Conservation (phyloP, 495 filamentous ascomycete genomes). For the Podospora pseudopauciseta region DNA sequence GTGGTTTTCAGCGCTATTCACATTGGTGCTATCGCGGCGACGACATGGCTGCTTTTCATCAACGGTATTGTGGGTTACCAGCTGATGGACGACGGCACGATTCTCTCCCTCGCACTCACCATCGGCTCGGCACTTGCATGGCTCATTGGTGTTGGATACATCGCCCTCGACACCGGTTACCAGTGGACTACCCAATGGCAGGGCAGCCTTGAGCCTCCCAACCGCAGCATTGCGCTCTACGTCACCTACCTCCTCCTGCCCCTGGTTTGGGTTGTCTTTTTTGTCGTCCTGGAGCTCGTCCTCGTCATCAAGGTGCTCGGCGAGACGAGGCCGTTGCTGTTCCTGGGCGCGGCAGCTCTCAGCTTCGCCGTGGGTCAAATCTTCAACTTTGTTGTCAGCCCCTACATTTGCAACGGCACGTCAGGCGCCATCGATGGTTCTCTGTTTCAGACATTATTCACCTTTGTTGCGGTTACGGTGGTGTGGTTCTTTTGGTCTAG, state of each 20-base stretch:
- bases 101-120: constrained; percentile 74
- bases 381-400: constrained; percentile 91
- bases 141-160: constrained; percentile 91
- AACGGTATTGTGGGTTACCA: constrained; percentile 94
- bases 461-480: constrained; percentile 70
- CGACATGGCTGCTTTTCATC: constrained; percentile 85
- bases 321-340: constrained; percentile 84
- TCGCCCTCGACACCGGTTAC: constrained; percentile 90
- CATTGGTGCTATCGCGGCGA: constrained; percentile 81
- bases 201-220: constrained; percentile 49
- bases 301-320: constrained; percentile 81
- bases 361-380: constrained; percentile 90
- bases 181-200: constrained; percentile 77
- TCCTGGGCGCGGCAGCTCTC: constrained; percentile 66
- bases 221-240: constrained; percentile 83
- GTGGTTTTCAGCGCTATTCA: constrained; percentile 86
- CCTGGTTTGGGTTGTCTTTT: constrained; percentile 79
- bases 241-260: constrained; percentile 90
- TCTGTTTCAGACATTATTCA: constrained; percentile 92
- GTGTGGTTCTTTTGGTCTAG: constrained; percentile 97
- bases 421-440: constrained; percentile 85
- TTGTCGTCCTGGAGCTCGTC: constrained; percentile 75
- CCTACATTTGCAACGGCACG: constrained; percentile 80
- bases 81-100: constrained; percentile 88
- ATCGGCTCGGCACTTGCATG: constrained; percentile 62